phyloP scores from a whole-genome alignment of 768 basidiomycete species.

The Termitomyces sp. region DNA sequence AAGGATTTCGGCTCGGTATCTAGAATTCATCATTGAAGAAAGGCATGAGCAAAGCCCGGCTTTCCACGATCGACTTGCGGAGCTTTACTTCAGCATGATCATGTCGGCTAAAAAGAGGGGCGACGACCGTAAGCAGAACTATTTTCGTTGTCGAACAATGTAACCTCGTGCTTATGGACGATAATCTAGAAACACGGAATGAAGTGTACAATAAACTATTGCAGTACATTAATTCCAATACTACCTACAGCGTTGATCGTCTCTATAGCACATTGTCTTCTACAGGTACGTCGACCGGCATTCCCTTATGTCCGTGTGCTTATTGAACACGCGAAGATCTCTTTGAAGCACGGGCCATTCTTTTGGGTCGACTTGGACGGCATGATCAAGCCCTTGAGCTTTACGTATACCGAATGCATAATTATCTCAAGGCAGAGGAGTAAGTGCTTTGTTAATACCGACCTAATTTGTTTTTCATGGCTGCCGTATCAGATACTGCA shows the following conservation, averaged over 20 bases:
- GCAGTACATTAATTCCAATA: conserved; percentile 66
- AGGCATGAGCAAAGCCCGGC: conserved; percentile 57
- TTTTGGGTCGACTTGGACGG: conserved; percentile 83
- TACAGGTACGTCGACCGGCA: conserved; percentile 49
- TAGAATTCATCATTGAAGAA: conserved; percentile 80
- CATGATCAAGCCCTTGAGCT: conserved; percentile 95
- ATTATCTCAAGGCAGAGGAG: conserved; percentile 88
- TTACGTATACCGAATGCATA: conserved; percentile 83
- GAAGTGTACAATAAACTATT: conserved; percentile 67
- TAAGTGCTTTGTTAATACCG: conserved; percentile 26
- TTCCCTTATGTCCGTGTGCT: not conserved
- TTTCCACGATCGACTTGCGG: conserved; percentile 88
- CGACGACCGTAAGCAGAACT: conserved; percentile 44
- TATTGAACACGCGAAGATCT: conserved; percentile 46
- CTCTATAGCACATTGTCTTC: conserved; percentile 76
- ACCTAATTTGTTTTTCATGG: not conserved
- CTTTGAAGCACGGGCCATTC: conserved; percentile 86
- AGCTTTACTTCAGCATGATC: conserved; percentile 76
- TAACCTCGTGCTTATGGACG: not conserved
- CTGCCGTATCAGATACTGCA: conserved; percentile 69
- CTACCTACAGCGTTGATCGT: conserved; percentile 69
- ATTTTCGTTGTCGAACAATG: not conserved
- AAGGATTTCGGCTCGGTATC: conserved; percentile 66
- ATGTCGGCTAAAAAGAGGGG: conserved; percentile 48
- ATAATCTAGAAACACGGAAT: conserved; percentile 35